Evolutionary conservation across 2,329 filamentous ascomycete genomes (phyloP).

Genomic region (Colletotrichum scovillei): DNA sequence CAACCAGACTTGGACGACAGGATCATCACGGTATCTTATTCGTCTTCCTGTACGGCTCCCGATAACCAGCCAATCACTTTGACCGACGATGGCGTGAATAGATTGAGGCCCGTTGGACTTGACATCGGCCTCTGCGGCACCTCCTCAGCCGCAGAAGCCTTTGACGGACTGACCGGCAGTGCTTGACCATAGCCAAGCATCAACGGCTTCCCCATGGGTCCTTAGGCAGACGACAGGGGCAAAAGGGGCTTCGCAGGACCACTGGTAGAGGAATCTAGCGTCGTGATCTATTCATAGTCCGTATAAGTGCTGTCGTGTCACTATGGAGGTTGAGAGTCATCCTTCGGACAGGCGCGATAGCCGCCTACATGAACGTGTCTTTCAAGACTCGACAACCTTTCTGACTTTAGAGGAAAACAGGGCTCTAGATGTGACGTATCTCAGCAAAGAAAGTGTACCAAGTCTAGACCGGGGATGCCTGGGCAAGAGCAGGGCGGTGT

Average conservation of each 20-base stretch:
- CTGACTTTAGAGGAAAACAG: neutral
- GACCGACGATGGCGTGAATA: neutral
- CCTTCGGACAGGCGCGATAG: neutral
- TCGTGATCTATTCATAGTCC: neutral
- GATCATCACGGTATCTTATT: neutral
- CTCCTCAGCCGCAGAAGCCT: neutral
- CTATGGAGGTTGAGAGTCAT: neutral
- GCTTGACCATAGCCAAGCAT: conserved; percentile 13
- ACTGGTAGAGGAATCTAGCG: neutral
- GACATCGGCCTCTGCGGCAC: conserved; percentile 11
- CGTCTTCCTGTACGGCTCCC: neutral
- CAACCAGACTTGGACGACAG: neutral
- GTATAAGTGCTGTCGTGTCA: neutral
- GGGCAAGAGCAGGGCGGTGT: neutral
- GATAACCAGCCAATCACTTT: neutral
- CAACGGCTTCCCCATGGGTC: neutral
- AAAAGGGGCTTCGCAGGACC: neutral
- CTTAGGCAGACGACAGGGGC: conserved; percentile 9
- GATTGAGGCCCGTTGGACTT: neutral
- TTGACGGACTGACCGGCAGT: neutral
- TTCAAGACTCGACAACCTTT: neutral
- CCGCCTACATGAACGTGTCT: neutral
- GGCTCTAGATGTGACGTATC: neutral
- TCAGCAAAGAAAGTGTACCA: neutral
- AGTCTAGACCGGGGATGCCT: neutral